Conservation (phyloP, 1,284 basidiomycete genomes). For the Ceratobasidium sp. region DNA sequence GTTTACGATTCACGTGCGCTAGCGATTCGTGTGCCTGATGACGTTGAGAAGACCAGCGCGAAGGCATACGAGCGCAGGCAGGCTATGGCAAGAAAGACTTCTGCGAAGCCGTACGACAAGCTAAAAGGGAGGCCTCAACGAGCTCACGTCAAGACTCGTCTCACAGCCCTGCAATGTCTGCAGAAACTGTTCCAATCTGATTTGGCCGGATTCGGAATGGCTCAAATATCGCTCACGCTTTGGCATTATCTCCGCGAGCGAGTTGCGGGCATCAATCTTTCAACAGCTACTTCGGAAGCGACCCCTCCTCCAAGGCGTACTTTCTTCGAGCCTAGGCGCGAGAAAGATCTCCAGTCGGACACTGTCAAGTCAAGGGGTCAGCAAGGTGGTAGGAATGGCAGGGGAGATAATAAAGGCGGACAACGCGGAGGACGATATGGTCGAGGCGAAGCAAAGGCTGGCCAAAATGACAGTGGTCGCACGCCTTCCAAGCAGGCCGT, state of each 20-base stretch:
- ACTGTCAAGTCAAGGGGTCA: neutral
- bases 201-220: slow-evolving; percentile 22
- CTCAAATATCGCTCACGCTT: slow-evolving; percentile 20
- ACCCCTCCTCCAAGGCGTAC: neutral
- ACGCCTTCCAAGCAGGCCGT: neutral
- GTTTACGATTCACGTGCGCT: slow-evolving; percentile 1
- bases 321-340: neutral
- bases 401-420: neutral
- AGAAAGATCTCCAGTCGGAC: neutral
- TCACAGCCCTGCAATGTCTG: neutral
- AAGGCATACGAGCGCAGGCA: slow-evolving; percentile 10
- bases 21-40: slow-evolving; percentile 2
- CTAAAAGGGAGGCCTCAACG: neutral
- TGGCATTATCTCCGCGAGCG: slow-evolving; percentile 24
- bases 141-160: neutral
- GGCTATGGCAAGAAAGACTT: neutral
- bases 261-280: slow-evolving; percentile 20
- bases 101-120: neutral
- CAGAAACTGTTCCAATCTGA: slow-evolving; percentile 1
- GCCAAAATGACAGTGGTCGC: neutral
- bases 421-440: neutral
- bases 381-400: neutral
- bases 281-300: neutral
- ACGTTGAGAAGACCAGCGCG: slow-evolving; percentile 7
- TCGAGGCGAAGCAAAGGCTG: neutral